Percentiles rank a stretch among this genome's conserved stretches.
Conservation (phyloP, 805 yeast species). For the Barnettozyma populi region DNA sequence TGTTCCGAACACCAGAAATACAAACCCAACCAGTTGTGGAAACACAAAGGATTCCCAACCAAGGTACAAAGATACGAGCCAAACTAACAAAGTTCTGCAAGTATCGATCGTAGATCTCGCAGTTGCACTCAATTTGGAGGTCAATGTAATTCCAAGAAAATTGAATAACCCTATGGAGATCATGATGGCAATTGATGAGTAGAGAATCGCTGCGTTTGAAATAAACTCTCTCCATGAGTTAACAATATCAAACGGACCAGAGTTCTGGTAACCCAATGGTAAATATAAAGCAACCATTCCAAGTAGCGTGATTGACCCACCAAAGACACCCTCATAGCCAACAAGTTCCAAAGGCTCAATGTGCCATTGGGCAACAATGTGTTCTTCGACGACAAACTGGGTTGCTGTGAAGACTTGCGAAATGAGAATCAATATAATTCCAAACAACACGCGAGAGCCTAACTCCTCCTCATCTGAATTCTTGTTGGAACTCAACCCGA, state of each 20-base stretch:
- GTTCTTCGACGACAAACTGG: constrained; percentile 77
- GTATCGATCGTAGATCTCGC: constrained; percentile 76
- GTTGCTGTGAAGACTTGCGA: constrained; percentile 69
- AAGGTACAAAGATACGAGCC: constrained; percentile 61
- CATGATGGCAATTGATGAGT: constrained; percentile 61
- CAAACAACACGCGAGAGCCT: constrained; percentile 37
- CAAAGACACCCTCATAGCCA: constrained; percentile 71
- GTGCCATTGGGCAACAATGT: constrained; percentile 46
- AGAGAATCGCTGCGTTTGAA: constrained; percentile 36
- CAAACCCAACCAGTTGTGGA: constrained; percentile 64
- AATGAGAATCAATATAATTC: constrained; percentile 50
- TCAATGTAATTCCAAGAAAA: constrained; percentile 65
- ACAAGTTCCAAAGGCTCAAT: constrained; percentile 62
- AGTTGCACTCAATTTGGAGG: constrained; percentile 64
- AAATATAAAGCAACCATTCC: constrained; percentile 41
- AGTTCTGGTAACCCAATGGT: constrained; percentile 32
- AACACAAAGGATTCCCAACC: constrained; percentile 72
- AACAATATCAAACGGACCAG: constrained; percentile 48
- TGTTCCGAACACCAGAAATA: constrained; percentile 62
- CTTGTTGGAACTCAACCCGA: constrained; percentile 63
- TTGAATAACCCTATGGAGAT: constrained; percentile 67
- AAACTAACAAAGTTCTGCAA: constrained; percentile 67
- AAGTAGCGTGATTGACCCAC: constrained; percentile 39
- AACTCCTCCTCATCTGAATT: constrained; percentile 9
- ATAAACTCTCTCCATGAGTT: constrained; percentile 47